phyloP scores from a whole-genome alignment of 169 alveolate genomes.

The Plasmodium ovale region DNA sequence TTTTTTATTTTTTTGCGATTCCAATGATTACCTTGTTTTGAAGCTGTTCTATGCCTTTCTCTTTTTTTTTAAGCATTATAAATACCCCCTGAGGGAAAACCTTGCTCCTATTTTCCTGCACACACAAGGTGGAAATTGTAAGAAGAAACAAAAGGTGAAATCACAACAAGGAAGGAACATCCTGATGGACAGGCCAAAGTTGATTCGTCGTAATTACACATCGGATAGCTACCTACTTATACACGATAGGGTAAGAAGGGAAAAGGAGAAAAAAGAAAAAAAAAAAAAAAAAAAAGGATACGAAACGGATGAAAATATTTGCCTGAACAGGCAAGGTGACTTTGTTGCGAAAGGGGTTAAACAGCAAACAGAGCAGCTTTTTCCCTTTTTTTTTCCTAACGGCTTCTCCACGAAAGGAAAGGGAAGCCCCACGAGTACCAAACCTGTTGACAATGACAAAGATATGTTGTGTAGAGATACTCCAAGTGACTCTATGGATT shows the following conservation, averaged over 20 bases:
- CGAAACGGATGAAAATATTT: conserved; percentile 6
- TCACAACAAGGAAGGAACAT: not conserved
- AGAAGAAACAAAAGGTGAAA: not conserved
- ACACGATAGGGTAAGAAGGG: not conserved
- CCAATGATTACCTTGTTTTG: conserved; percentile 39
- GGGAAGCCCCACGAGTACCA: too few relatives aligned
- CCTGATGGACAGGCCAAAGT: not conserved
- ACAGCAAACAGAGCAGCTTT: not conserved
- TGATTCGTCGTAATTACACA: not conserved
- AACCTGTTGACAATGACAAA: not conserved
- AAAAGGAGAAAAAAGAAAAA: not conserved
- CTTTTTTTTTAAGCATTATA: conserved; percentile 40
- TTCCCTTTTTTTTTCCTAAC: not conserved
- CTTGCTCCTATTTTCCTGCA: not conserved
- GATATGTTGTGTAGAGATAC: not conserved
- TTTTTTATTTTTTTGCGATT: conserved; percentile 49
- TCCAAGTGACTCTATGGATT: conserved; percentile 10
- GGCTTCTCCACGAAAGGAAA: too few relatives aligned
- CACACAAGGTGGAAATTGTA: not conserved
- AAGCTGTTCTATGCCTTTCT: conserved; percentile 33
- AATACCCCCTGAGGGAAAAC: conserved; percentile 22
- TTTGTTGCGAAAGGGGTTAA: not conserved
- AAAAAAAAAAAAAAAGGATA: not conserved
- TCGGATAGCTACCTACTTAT: conserved; percentile 8
- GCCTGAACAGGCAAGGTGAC: not conserved